Conservation (phyloP, 2,329 filamentous ascomycete genomes). For the Ascomycota sp. region DNA sequence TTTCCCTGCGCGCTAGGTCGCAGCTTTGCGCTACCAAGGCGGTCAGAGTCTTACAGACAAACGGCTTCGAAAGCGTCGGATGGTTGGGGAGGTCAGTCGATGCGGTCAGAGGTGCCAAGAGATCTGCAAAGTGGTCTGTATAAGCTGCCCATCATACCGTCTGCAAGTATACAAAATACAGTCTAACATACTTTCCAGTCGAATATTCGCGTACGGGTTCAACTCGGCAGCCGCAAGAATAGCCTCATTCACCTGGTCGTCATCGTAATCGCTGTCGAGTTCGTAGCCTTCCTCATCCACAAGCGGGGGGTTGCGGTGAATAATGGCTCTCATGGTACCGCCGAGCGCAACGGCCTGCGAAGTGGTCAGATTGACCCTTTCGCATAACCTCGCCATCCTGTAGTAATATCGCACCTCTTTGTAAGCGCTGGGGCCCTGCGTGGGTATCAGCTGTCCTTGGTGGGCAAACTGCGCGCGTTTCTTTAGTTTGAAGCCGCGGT, state of each 20-base stretch:
- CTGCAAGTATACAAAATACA: not conserved
- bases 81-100: constrained; percentile 54
- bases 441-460: constrained; percentile 44
- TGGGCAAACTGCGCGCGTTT: constrained; percentile 49
- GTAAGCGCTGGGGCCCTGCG: constrained; percentile 43
- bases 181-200: constrained; percentile 39
- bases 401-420: constrained; percentile 34
- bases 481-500: constrained; percentile 61
- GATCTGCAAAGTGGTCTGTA: constrained; percentile 17
- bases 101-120: constrained; percentile 53
- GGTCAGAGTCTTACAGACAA: constrained; percentile 49
- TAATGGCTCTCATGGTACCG: constrained; percentile 48
- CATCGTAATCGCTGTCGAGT: constrained; percentile 49
- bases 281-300: constrained; percentile 62
- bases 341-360: constrained; percentile 47
- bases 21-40: constrained; percentile 47
- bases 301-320: constrained; percentile 49
- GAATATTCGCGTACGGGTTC: constrained; percentile 52
- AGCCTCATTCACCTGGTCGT: constrained; percentile 38
- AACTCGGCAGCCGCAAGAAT: constrained; percentile 40
- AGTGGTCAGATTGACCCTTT: constrained; percentile 2
- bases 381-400: constrained; percentile 1
- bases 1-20: constrained; percentile 53
- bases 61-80: constrained; percentile 51
- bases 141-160: too few relatives aligned